Evolutionary conservation across 2,329 filamentous ascomycete species (phyloP), one percentile per base, ranked within the genome.

Genomic region (Pseudogymnoascus sp.): DNA sequence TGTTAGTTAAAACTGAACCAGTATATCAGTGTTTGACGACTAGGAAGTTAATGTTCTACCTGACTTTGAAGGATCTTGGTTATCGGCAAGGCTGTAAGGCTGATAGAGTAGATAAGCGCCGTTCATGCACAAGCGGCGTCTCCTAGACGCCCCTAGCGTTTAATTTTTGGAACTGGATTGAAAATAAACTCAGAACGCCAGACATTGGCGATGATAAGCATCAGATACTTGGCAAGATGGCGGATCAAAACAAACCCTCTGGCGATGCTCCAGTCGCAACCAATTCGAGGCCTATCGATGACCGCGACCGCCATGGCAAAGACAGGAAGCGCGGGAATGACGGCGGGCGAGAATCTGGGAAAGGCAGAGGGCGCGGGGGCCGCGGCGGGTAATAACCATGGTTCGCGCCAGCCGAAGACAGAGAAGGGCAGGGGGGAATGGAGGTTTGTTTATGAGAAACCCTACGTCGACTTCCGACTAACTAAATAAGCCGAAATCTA

Each of bases 371-470:
- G 79, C 67, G 66, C 63, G 69, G 67, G 1, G 64, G 66, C 79
- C 67, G 66, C 63, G 69, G 67, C n/a, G 1, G 64, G 67, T 9
- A 71, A 69, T 55, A 60, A 66, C 38, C 61, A 71, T 70, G 71
- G 72, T 72, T 71, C 73, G 68, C 72, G 75, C 73, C 77, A 79
- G 81, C 86, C 85, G 83, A 87, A 83, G 73, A 80, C 80, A 74
- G 83, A 88, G 83, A 77, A 88, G 83, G 87, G 87, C 69, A 78
- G 87, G 75, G 79, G 78, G 65, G 85, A 87, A 72, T 87, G 84
- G 76, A 81, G 81, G 87, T 89, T 79, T 73, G 82, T 76, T 60
- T 38, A 16, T 60, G 14, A 12, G 59, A 45, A 18, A 4, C 38
- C 63, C n/a, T 45, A 35, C 52, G 41, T 23, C 52, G 63, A 60